A percentile compares a stretch with the other conserved stretches of the same genome.
These are phyloP conservation scores for Aspergillus clavatus DNA, from an alignment of 2,329 filamentous ascomycete species.

Conservation along the genomic window DNA sequence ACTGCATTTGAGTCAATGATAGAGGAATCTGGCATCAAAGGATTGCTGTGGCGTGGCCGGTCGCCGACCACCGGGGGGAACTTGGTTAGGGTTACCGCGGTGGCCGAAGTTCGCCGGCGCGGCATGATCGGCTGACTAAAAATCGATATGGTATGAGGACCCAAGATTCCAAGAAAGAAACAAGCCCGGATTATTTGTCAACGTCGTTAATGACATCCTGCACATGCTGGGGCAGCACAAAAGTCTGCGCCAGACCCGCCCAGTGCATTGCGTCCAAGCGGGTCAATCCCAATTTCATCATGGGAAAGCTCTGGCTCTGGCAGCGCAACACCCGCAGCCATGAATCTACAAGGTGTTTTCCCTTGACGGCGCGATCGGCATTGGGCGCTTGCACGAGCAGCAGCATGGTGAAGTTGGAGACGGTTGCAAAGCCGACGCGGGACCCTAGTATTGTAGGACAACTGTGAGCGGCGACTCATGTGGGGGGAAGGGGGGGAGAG, in stretches of 20 bases:
- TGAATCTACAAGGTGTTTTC: conserved; percentile 25
- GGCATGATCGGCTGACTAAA: too few species aligned
- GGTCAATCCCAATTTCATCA: conserved; percentile 28
- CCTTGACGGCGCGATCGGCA: conserved; percentile 21
- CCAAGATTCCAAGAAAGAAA: too few species aligned
- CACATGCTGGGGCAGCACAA: conserved; percentile 24
- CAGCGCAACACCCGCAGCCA: conserved; percentile 27
- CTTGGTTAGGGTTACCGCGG: too few species aligned
- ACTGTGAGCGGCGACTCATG: too few species aligned
- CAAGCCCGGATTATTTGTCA: too few species aligned
- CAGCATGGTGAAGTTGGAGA: conserved; percentile 32
- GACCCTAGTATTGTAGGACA: conserved; percentile 28
- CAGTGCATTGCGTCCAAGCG: conserved; percentile 30
- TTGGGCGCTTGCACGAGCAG: conserved; percentile 30
- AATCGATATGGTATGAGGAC: too few species aligned
- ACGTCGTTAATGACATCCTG: too few species aligned
- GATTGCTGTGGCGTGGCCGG: too few species aligned
- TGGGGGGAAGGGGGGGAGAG: background rate
- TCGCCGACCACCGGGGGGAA: too few species aligned
- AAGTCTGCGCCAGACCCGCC: conserved; percentile 22
- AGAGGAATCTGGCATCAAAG: too few species aligned
- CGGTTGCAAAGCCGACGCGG: conserved; percentile 31
- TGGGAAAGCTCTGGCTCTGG: conserved; percentile 26
- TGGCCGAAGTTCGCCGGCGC: too few species aligned
- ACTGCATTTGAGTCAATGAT: too few species aligned